phyloP scores from a whole-genome alignment of 2,329 filamentous ascomycete genomes.

The Sarocladiaceae sp. region DNA sequence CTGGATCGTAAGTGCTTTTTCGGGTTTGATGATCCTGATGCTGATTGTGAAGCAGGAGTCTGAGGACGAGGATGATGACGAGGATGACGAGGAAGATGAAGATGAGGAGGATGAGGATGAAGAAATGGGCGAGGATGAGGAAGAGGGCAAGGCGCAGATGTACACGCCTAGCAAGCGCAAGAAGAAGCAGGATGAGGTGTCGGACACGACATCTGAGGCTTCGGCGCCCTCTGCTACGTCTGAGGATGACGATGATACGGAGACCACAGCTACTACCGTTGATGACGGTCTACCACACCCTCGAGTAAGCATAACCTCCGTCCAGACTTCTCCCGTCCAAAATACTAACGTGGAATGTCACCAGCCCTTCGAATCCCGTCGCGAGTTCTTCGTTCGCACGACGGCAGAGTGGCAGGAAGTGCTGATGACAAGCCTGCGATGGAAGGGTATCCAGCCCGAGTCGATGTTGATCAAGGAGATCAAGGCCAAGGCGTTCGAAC shows the following conservation, averaged over 20 bases:
- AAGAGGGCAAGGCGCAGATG: slow-evolving; percentile 33
- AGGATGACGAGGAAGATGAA: slow-evolving; percentile 54
- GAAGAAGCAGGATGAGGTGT: slow-evolving; percentile 44
- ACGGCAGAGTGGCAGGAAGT: slow-evolving; percentile 87
- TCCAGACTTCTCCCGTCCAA: neutral
- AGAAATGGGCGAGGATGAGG: slow-evolving; percentile 44
- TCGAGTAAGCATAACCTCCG: slow-evolving; percentile 32
- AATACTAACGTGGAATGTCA: slow-evolving; percentile 3
- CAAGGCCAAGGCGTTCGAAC: slow-evolving; percentile 81
- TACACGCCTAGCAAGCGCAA: slow-evolving; percentile 50
- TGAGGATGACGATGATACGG: slow-evolving; percentile 40
- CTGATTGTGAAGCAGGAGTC: slow-evolving; percentile 38
- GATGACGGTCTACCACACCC: slow-evolving; percentile 73
- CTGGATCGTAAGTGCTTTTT: slow-evolving; percentile 56
- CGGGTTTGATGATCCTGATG: neutral
- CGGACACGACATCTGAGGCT: slow-evolving; percentile 29
- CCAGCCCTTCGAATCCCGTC: slow-evolving; percentile 80
- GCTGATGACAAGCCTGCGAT: slow-evolving; percentile 67
- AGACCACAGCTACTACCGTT: slow-evolving; percentile 44
- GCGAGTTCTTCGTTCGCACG: slow-evolving; percentile 88
- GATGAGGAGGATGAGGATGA: slow-evolving; percentile 47
- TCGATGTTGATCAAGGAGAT: slow-evolving; percentile 80
- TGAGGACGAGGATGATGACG: slow-evolving; percentile 52
- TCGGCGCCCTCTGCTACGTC: slow-evolving; percentile 13
- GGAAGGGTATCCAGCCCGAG: slow-evolving; percentile 60